Conservation (phyloP, 768 basidiomycete genomes). For the Lepiota subincarnata region DNA sequence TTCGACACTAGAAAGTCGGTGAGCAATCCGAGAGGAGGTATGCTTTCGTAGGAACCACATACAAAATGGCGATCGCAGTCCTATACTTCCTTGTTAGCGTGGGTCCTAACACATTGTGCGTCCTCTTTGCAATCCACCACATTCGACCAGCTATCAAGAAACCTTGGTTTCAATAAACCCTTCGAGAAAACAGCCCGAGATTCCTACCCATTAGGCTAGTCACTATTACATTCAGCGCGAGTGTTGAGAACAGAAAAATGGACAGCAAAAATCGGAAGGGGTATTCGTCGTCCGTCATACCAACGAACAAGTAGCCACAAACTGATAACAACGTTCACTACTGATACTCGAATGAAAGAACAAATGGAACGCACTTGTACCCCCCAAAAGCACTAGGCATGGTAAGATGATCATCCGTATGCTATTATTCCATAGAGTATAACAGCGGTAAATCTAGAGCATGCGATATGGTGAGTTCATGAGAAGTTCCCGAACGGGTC, state of each 20-base stretch:
- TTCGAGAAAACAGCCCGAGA: slow-evolving; percentile 8
- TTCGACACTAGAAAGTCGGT: slow-evolving; percentile 26
- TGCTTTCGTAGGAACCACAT: slow-evolving; percentile 8
- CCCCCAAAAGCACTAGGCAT: slow-evolving; percentile 21
- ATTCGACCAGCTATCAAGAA: slow-evolving; percentile 29
- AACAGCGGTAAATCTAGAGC: slow-evolving; percentile 29
- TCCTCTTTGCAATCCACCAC: slow-evolving; percentile 28
- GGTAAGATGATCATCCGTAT: slow-evolving; percentile 25
- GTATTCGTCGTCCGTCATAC: slow-evolving; percentile 24
- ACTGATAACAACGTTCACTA: slow-evolving; percentile 11
- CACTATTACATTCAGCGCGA: slow-evolving; percentile 25
- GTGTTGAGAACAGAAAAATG: slow-evolving; percentile 25
- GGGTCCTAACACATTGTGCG: slow-evolving; percentile 23
- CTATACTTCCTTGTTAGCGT: slow-evolving; percentile 28
- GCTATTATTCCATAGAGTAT: slow-evolving; percentile 26
- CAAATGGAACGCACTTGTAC: slow-evolving; percentile 20
- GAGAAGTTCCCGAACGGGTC: not conserved
- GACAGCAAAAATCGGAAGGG: slow-evolving; percentile 24
- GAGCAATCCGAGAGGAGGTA: not conserved
- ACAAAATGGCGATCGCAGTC: slow-evolving; percentile 34
- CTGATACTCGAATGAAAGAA: slow-evolving; percentile 6
- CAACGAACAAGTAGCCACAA: slow-evolving; percentile 25
- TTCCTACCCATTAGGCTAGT: slow-evolving; percentile 26
- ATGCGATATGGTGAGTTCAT: not conserved
- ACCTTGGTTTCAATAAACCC: not conserved